Evolutionary conservation across 2,329 filamentous ascomycete species (phyloP), one percentile per base, ranked within the genome.

Genomic region (Acrocalymma vagum): DNA sequence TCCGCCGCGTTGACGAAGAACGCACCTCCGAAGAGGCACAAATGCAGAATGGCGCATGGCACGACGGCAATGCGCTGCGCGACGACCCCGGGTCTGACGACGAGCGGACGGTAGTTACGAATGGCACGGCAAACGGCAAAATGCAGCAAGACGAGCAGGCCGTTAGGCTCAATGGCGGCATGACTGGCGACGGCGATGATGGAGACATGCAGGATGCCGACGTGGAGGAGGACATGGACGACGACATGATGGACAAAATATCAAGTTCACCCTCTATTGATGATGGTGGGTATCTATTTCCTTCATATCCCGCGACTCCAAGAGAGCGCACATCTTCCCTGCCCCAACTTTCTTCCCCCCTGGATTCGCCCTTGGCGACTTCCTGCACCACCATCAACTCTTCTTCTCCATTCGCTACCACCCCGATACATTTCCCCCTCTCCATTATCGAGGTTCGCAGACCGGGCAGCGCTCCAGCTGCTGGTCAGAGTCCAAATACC

Each of bases 181-280:
- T 60, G 26, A 59, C 58, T 14, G 69, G 63, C 26, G 65, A 62
- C 14, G 58, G 58, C 29, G 70, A 74, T 34, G 81, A 83, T 35
- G 72, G 63, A 10, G 78, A 82, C 38, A 68, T 76, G 53, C 84
- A 83, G 32, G 85, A 86, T 59, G 88, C 79, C 31, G 83, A 89
- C 48, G 74, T 72, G 22, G 80, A 82, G 46, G 87, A 88, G 57
- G 82, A 88, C 60, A 75, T 91, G 69, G 91, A 95, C 64, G 85
- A 96, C 72, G 93, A 97, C 71, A 85, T 96, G 85, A 90, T 95
- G 88, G 94, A 97, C 77, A 94, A 94, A 73, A 96, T 99, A 55
- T 97, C 93, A 62, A 97, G 92, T 72, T 97, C 93, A 62, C 94
- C 94, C 67, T 97, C 93, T 60, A 99, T 99, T 72, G 91, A 95